Evolutionary conservation across 2,329 filamentous ascomycete genomes (phyloP).

Genomic region (Colletotrichum tabaci): DNA sequence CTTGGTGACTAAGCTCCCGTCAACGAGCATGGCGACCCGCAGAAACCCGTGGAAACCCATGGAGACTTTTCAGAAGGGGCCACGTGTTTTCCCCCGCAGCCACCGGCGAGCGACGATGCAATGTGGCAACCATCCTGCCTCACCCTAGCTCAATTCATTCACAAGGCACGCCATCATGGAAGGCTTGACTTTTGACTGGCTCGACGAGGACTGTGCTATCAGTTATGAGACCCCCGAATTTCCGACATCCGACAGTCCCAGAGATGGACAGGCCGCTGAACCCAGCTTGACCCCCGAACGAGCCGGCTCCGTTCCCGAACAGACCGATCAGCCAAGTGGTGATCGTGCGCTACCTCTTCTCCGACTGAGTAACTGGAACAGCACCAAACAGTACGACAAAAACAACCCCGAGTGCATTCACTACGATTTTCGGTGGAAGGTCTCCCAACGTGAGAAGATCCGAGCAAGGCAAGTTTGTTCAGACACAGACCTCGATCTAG

Average conservation of each 20-base stretch:
- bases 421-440: slow-evolving; percentile 45
- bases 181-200: background rate
- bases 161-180: slow-evolving; percentile 1
- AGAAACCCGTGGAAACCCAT: background rate
- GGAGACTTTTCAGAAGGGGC: background rate
- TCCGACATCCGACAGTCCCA: background rate
- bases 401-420: background rate
- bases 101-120: background rate
- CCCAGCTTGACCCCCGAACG: background rate
- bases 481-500: slow-evolving; percentile 43
- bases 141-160: background rate
- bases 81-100: background rate
- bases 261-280: background rate
- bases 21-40: background rate
- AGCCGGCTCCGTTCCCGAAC: background rate
- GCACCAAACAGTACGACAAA: background rate
- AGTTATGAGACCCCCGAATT: background rate
- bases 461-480: slow-evolving; percentile 43
- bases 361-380: background rate
- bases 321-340: background rate
- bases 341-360: background rate
- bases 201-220: background rate
- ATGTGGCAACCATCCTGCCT: background rate
- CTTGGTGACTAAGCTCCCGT: background rate
- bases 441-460: slow-evolving; percentile 45